Base-by-base conservation (phyloP, 345 rosid species). In the Syzygium aqueum region DNA sequence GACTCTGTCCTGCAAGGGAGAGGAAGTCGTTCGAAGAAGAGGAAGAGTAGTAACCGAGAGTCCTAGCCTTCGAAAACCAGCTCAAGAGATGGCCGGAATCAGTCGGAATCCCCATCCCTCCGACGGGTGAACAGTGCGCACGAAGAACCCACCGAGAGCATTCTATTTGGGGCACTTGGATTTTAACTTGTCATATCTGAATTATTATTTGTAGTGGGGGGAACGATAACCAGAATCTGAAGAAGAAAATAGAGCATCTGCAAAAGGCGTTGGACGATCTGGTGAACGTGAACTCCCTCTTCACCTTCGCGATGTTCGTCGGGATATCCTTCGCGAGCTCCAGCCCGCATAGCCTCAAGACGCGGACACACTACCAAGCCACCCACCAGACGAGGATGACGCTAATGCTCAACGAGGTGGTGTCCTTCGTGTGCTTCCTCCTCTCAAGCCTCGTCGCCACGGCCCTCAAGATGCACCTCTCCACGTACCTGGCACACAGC, bases 201-300 rank as follows among this genome's bases (percentile, higher is more conserved):
- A 2, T 8, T 8, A 30, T 17, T 65, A 8, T 3, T 7, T 65
- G 43, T 65, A 40, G 30, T 16, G 43, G 1, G 4, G 7, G 46
- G 46, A 43, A 43, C 25, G 8, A 10, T 5, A 21, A 54, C 11
- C 11, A 22, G 59, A 1, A 8, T 8, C 37, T 0, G 51, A 85
- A 85, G 37, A 49, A 53, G 57, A 50, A 19, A 1, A 85, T 53
- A 19, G 27, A 49, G 5, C 16, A 85, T 11, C 53, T 87, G 37
- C 77, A 52, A 50, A 87, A 40, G 57, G 92, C 89, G 17, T 85
- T 91, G 51, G 90, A 90, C 23, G 92, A 90, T 88, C 88, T 92
- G 7, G 94, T 92, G 63, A 87, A 43, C 49, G 92, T 92, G 19
- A 91, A 91, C 87, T 88, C 91, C 33, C 88, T 90, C 89, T 91